Evolutionary conservation across 192 early-diverging fungal species (phyloP).

Genomic region (Dissophora ornata): DNA sequence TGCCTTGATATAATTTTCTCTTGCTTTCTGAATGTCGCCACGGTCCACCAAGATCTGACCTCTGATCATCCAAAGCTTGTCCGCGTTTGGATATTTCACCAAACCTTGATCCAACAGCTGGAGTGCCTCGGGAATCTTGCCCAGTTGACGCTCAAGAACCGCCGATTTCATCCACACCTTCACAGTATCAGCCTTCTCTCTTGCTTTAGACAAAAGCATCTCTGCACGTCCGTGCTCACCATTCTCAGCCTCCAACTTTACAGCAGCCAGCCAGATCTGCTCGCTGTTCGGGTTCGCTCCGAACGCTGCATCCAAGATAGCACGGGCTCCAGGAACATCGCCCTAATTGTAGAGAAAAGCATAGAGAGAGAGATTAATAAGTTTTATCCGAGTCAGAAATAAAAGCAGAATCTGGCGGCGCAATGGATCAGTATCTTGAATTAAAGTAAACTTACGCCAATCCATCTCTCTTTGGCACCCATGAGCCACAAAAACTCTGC

Average conservation of each 20-base stretch:
- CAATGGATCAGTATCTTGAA: no score
- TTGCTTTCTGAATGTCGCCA: constrained; percentile 69
- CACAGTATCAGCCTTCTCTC: constrained; percentile 79
- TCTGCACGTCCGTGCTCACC: constrained; percentile 82
- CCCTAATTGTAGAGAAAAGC: constrained; percentile 45
- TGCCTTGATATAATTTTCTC: constrained; percentile 77
- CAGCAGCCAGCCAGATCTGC: constrained; percentile 94
- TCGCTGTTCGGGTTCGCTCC: constrained; percentile 91
- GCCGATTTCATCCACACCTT: constrained; percentile 97
- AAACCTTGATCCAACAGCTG: constrained; percentile 74
- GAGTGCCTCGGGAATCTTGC: constrained; percentile 72
- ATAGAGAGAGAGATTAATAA: neutral
- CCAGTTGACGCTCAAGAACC: constrained; percentile 84
- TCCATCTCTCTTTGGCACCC: constrained; percentile 96
- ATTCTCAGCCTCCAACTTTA: constrained; percentile 95
- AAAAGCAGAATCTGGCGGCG: no score
- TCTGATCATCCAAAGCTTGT: constrained; percentile 96
- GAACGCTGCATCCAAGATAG: constrained; percentile 88
- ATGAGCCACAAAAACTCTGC: constrained; percentile 97
- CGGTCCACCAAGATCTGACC: constrained; percentile 80
- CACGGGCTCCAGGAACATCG: constrained; percentile 85
- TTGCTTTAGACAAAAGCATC: constrained; percentile 77
- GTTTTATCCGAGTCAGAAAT: no score
- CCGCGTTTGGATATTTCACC: constrained; percentile 75
- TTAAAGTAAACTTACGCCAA: constrained; percentile 57